Evolutionary conservation across 352 stramenopile species (phyloP).

Genomic region (Phytophthora sp.): DNA sequence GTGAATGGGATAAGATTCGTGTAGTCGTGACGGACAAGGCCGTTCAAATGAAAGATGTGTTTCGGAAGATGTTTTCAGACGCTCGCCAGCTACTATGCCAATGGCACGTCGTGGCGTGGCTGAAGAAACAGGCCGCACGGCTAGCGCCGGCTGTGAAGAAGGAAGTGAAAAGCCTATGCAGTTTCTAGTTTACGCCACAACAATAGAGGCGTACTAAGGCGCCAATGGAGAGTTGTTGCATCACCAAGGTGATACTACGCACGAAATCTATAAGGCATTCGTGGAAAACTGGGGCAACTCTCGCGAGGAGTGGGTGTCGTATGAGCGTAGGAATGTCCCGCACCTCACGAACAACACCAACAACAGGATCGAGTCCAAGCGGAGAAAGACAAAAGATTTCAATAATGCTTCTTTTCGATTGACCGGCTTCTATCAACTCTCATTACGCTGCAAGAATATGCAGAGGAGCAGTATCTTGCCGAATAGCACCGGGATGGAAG

Average conservation of each 20-base stretch:
- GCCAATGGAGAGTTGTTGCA: too few species aligned
- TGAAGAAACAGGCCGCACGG: constrained; percentile 7
- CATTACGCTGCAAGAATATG: constrained; percentile 10
- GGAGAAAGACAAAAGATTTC: constrained; percentile 9
- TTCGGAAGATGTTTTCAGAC: background rate
- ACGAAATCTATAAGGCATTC: background rate
- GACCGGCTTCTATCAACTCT: constrained; percentile 5
- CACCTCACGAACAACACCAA: constrained; percentile 22
- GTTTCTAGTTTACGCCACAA: background rate
- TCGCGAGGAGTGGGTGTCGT: background rate
- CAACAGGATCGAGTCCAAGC: constrained; percentile 18
- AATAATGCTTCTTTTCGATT: background rate
- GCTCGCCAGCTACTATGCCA: constrained; percentile 18
- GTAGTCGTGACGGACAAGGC: constrained; percentile 18
- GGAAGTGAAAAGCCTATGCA: constrained; percentile 4
- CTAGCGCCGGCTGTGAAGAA: background rate
- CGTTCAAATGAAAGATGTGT: constrained; percentile 10
- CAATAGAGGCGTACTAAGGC: background rate
- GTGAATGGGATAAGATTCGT: background rate
- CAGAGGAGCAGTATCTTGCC: constrained; percentile 9
- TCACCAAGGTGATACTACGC: background rate
- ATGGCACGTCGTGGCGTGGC: constrained; percentile 19
- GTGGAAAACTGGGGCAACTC: background rate
- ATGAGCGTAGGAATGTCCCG: background rate
- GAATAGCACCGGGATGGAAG: constrained; percentile 10